Conservation (phyloP, 805 yeast genomes). For the Naumovozyma baii region DNA sequence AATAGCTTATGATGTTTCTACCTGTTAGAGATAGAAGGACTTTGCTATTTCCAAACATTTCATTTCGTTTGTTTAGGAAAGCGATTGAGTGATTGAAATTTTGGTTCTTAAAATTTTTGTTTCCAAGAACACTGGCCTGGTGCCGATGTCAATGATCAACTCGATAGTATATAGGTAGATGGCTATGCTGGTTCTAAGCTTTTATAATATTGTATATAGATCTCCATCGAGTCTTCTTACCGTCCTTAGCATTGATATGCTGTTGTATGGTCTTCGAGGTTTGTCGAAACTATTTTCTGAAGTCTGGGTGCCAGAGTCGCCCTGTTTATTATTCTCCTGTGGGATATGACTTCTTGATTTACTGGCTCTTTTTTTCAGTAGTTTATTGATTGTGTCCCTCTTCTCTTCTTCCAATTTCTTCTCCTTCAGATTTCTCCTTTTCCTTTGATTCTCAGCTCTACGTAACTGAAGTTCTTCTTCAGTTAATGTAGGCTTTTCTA, state of each 20-base stretch:
- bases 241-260: conserved; percentile 21
- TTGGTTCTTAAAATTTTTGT: no score
- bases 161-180: no score
- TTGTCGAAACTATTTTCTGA: conserved; percentile 12
- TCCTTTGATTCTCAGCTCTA: conserved; percentile 79
- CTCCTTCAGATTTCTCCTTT: conserved; percentile 75
- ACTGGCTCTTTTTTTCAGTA: conserved; percentile 74
- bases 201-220: conserved; percentile 8
- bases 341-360: conserved; percentile 40
- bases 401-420: conserved; percentile 86
- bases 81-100: no score
- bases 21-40: background rate
- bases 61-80: no score
- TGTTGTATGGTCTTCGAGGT: conserved; percentile 25
- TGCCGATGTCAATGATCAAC: no score
- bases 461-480: conserved; percentile 60
- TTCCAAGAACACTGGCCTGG: no score
- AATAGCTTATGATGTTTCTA: background rate
- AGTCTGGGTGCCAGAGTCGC: conserved; percentile 6
- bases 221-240: conserved; percentile 11
- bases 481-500: background rate
- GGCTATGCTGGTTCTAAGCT: no score
- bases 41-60: background rate
- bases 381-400: conserved; percentile 78
- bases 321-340: conserved; percentile 14